Evolutionary conservation across 2,329 filamentous ascomycete species (phyloP), one percentile per base, ranked within the genome.

Genomic region (Penicillium sp.): DNA sequence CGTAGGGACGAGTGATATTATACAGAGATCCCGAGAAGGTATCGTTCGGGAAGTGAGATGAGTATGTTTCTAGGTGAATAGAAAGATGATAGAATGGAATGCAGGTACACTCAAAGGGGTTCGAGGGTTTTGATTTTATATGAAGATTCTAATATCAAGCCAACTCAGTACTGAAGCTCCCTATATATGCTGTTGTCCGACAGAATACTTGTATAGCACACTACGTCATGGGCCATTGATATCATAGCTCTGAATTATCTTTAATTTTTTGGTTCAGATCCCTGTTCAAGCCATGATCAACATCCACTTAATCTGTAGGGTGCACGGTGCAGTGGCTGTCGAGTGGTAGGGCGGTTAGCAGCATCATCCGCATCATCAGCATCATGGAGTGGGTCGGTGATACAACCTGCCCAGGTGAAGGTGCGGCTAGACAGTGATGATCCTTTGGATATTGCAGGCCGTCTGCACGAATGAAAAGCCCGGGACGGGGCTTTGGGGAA

Each of bases 201-300:
- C 13, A 62, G 44, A 10, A 51, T 38, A 38, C 22, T 16, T 22
- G 45, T n/a, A 53, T 34, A 57, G 45, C 44, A 39, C 36, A 54
- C 58, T 61, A 64, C 62, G 62, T 65, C 62, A 65, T 58, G 22
- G 31, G 7, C 13, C 21, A 36, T 59, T 61, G 61, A 62, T 65
- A 65, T 64, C 62, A 64, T 62, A 18, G 51, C 34, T 31, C 7
- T 3, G 21, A 32, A 14, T 29, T n/a, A 2, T 14, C 4, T 29
- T 14, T 21, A n/a, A 48, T 29, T 36, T 46, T 32, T 22, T 38
- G 42, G 18, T 22, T 49, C 11, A 32, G 51, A 59, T 57, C 47
- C 59, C 45, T 51, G 49, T 27, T 56, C 14, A 6, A 34, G 11
- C 22, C 47, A 50, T 18, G 59, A 58, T 56, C 52, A 53, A 52